These are phyloP conservation scores for Inga leiocalycina DNA, from an alignment of 306 rosid species.

Conservation along the genomic window DNA sequence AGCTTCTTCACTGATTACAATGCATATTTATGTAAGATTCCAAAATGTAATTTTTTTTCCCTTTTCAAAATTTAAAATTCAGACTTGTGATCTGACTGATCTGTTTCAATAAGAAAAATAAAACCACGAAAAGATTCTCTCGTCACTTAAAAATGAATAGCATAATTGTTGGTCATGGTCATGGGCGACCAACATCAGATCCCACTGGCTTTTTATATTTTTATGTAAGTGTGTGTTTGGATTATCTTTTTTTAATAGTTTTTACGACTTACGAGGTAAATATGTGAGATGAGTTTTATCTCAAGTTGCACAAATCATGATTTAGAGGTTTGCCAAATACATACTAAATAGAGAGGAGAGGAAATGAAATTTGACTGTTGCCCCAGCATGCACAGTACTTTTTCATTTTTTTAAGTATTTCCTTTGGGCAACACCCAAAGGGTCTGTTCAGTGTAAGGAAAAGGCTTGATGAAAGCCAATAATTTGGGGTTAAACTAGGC, in stretches of 20 bases:
- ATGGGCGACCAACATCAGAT: background rate
- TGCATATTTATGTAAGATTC: slow-evolving; percentile 20
- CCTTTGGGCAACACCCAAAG: background rate
- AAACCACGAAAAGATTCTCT: background rate
- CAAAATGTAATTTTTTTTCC: background rate
- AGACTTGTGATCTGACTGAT: background rate
- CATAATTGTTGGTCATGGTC: background rate
- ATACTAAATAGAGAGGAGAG: too few relatives aligned
- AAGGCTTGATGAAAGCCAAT: background rate
- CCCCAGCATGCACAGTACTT: background rate
- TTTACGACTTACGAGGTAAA: too few relatives aligned
- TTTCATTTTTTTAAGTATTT: background rate
- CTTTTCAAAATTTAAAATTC: background rate
- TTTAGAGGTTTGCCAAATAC: too few relatives aligned
- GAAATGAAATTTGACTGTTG: background rate
- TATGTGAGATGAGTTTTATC: too few relatives aligned
- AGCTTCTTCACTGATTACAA: background rate
- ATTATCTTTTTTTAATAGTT: too few relatives aligned
- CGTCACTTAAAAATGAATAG: background rate
- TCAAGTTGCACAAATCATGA: too few relatives aligned
- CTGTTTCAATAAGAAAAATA: background rate
- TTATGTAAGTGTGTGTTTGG: too few relatives aligned
- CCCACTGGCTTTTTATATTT: background rate
- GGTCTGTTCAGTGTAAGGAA: background rate
- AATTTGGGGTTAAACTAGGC: background rate